phyloP scores from a whole-genome alignment of 1,139 yeast genomes.

The Candida buenavistaensis region DNA sequence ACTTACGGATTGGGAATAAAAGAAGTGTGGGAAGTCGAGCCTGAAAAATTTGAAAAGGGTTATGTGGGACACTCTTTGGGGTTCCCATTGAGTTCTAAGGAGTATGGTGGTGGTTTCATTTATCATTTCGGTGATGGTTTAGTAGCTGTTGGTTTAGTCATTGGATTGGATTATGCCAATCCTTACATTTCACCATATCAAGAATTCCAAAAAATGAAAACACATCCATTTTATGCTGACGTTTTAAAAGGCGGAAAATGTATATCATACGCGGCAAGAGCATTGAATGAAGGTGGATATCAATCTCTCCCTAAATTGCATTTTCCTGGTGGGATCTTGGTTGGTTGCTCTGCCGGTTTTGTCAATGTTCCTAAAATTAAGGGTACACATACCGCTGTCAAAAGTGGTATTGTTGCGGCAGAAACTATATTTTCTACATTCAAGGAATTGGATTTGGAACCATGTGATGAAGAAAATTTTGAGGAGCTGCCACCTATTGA shows the following conservation, averaged over 20 bases:
- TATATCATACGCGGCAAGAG: slow-evolving; percentile 91
- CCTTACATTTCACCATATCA: slow-evolving; percentile 95
- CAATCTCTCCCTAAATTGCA: slow-evolving; percentile 87
- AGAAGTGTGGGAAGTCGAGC: slow-evolving; percentile 96
- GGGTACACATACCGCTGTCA: slow-evolving; percentile 98
- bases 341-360: slow-evolving; percentile 95
- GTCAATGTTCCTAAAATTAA: slow-evolving; percentile 95
- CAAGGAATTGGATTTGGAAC: slow-evolving; percentile 41
- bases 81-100: slow-evolving; percentile 70
- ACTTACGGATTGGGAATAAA: slow-evolving; percentile 94
- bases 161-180: slow-evolving; percentile 89
- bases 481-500: slow-evolving; percentile 46
- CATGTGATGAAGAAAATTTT: slow-evolving; percentile 51
- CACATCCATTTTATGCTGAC: slow-evolving; percentile 79
- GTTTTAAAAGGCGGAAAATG: slow-evolving; percentile 88
- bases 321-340: slow-evolving; percentile 94
- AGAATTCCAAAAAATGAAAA: slow-evolving; percentile 92
- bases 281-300: slow-evolving; percentile 92
- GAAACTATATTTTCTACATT: slow-evolving; percentile 70
- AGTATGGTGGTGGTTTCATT: slow-evolving; percentile 96
- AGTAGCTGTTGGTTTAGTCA: slow-evolving; percentile 86
- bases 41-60: slow-evolving; percentile 79
- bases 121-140: slow-evolving; percentile 94
- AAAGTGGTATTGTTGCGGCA: slow-evolving; percentile 93
- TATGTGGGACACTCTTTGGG: slow-evolving; percentile 88